phyloP scores from a whole-genome alignment of 495 filamentous ascomycete species.

The Annulohypoxylon maeteangense region DNA sequence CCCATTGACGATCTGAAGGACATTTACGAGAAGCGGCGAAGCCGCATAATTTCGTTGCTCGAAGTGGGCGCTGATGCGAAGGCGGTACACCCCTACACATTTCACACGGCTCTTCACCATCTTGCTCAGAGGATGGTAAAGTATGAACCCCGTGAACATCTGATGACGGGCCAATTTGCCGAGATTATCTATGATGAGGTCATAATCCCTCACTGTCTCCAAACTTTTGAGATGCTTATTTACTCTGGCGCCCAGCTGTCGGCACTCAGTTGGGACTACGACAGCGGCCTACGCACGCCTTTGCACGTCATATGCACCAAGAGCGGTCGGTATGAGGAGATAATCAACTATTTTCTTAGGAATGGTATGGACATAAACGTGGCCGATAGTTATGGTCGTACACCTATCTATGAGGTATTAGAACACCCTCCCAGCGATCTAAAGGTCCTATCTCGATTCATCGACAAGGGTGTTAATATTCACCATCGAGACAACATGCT shows the following conservation, averaged over 20 bases:
- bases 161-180: not conserved
- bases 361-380: slow-evolving; percentile 7
- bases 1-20: not conserved
- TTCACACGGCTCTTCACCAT: not conserved
- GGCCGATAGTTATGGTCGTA: not conserved
- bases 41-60: not conserved
- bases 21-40: not conserved
- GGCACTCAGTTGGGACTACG: not conserved
- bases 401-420: slow-evolving; percentile 7
- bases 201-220: not conserved
- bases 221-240: not conserved
- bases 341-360: slow-evolving; percentile 7
- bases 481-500: slow-evolving; percentile 12
- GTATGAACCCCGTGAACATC: not conserved
- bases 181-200: not conserved
- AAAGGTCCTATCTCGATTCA: not conserved
- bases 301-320: slow-evolving; percentile 13
- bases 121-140: not conserved
- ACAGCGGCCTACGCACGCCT: not conserved
- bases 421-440: not conserved
- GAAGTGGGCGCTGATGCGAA: slow-evolving; percentile 18
- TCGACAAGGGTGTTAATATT: slow-evolving; percentile 5
- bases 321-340: not conserved
- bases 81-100: not conserved
- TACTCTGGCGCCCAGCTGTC: not conserved